phyloP scores from a whole-genome alignment of 164 flowering plant species.

The Nelumbo lutea region DNA sequence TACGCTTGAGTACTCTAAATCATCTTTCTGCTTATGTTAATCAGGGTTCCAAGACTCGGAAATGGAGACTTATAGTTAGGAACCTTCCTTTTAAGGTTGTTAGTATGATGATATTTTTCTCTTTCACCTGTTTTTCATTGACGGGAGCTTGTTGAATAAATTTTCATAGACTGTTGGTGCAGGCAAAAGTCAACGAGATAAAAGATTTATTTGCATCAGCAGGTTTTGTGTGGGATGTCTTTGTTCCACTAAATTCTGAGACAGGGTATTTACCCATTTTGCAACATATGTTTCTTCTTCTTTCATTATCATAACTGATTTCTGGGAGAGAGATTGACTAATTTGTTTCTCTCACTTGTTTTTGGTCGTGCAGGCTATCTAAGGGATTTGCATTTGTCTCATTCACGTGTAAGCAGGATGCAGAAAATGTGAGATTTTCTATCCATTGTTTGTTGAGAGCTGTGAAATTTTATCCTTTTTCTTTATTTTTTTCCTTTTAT shows the following conservation, averaged over 20 bases:
- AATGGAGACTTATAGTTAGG: slow-evolving; percentile 90
- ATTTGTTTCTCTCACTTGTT: background rate
- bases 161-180: slow-evolving; percentile 20
- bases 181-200: slow-evolving; percentile 71
- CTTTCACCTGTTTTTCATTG: slow-evolving; percentile 9
- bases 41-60: slow-evolving; percentile 90
- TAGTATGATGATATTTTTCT: background rate
- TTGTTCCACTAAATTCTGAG: slow-evolving; percentile 62
- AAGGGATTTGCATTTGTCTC: slow-evolving; percentile 95
- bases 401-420: slow-evolving; percentile 85
- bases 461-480: background rate
- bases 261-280: slow-evolving; percentile 51
- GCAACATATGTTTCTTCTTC: background rate
- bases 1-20: background rate
- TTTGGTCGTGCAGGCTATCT: slow-evolving; percentile 41
- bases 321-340: background rate
- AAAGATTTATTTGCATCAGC: slow-evolving; percentile 60
- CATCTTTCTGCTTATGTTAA: slow-evolving; percentile 10
- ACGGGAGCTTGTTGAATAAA: slow-evolving; percentile 7
- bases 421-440: slow-evolving; percentile 60
- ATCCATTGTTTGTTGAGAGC: background rate
- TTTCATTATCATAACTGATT: background rate
- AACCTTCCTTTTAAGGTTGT: slow-evolving; percentile 91
- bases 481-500: background rate
- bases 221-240: slow-evolving; percentile 92